Percentiles rank a stretch among this genome's conserved stretches.
These are phyloP conservation scores for Limonium bicolor DNA, from an alignment of 148 eudicot genomes.

Conservation along the genomic window DNA sequence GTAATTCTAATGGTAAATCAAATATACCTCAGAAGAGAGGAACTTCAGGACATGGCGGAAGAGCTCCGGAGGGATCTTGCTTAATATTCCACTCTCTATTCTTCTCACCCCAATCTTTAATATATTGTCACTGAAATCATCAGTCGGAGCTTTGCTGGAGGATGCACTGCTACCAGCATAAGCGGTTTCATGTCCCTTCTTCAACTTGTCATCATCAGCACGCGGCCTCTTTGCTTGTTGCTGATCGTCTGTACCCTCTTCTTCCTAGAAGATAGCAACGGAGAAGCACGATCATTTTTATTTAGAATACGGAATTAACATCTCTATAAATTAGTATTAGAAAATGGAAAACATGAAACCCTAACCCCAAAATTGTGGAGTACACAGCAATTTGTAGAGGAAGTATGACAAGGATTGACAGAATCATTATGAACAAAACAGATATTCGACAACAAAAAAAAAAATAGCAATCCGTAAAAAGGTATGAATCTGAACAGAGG, in stretches of 20 bases:
- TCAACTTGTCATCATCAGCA: conserved; percentile 17
- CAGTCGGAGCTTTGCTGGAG: conserved; percentile 5
- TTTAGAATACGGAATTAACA: background rate
- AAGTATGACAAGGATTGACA: no score
- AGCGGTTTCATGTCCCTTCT: conserved; percentile 5
- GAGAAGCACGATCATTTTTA: background rate
- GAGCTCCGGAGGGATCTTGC: conserved; percentile 82
- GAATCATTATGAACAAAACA: no score
- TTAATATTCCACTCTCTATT: conserved; percentile 50
- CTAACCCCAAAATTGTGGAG: background rate
- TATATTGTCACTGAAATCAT: background rate
- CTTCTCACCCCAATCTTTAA: conserved; percentile 10
- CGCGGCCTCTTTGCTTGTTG: conserved; percentile 41
- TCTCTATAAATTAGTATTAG: background rate
- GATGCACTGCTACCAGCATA: conserved; percentile 5
- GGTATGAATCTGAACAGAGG: background rate
- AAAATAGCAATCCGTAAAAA: background rate
- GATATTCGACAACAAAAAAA: background rate
- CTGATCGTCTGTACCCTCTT: conserved; percentile 14
- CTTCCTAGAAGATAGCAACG: conserved; percentile 19
- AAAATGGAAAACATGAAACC: background rate
- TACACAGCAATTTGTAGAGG: conserved; percentile 1
- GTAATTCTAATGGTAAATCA: conserved; percentile 1
- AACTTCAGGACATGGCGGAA: conserved; percentile 75
- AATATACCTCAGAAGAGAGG: conserved; percentile 89